Evolutionary conservation across 75 land plant genomes (phyloP), one percentile per base, ranked within the genome.

Genomic region (Azolla pinnata): DNA sequence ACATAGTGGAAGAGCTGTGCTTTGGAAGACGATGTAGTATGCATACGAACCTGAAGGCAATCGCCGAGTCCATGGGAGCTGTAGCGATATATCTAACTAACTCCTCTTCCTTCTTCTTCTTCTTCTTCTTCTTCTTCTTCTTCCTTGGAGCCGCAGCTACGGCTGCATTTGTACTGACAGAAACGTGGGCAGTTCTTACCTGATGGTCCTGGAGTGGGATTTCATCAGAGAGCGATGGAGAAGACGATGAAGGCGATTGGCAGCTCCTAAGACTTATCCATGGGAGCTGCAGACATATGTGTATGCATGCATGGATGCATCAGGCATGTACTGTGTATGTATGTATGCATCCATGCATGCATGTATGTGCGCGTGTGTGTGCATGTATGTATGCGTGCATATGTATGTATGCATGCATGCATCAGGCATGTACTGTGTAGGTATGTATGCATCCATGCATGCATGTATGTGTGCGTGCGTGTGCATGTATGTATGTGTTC

Each of bases 391-490:
- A 8, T 38, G 42, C 42, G 14, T 38, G 42, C 42, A 38, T 38
- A 38, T 14, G 7, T 38, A 38, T 38, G 14, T 38, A 8, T 38
- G 14, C 14, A 14, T 38, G 12, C 42, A 38, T 8, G 14, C 14
- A 38, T 8, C 42, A 38, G 14, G 42, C 42, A 8, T 38, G 14
- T 14, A 38, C n/a, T 38, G 42, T 38, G 42, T 14, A 38, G 42
- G 14, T 14, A 38, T 38, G 14, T 38, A 38, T 38, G 14, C 14
- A 38, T 38, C 12, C 42, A 38, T 38, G 42, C 42, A 38, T 38
- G 42, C 42, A 38, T 38, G 42, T 38, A 38, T 38, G 14, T 8
- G 14, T 75, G 51, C 32, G 20, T 2, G 69, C 79, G 3, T 74
- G 29, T 32, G n/a, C n/a, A n/a, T n/a, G n/a, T n/a, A n/a, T n/a